Base-by-base conservation (phyloP, 1,284 basidiomycete genomes). In the Taiwanofungus camphoratus region DNA sequence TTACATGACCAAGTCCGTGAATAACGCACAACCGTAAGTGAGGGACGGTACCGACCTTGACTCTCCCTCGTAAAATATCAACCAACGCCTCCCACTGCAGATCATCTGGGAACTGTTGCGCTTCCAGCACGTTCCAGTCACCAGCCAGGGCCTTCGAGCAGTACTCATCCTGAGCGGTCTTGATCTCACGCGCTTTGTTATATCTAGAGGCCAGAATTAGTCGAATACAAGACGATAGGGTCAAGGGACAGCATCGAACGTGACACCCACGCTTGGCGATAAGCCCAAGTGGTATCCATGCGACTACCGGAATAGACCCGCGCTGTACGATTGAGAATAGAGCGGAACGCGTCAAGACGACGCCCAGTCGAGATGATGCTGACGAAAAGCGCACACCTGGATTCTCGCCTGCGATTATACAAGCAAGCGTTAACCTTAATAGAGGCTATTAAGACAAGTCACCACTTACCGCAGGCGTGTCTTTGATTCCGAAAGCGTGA, bases 81-180 rank as follows among this genome's bases (percentile, higher is more conserved):
- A 92, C 87, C 11, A 95, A 68, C 3, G 82, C 83, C 56, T 95
- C 92, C 77, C 85, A 89, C 58, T 90, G 77, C 27, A 92, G 68
- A 22, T 82, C 77, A 38, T 89, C 80, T 0, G 92, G 92, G 63
- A 89, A 92, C 6, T 50, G 51, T 22, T 36, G 30, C 0, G 74
- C 76, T n/a, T 73, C 74, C 11, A 83, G 66, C 11, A 64, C 60
- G 0, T 73, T 60, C 81, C 86, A 91, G 42, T 79, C 58, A 6
- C 79, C 77, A 5, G 65, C 55, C 18, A 72, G 52, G 2, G 74
- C 82, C 49, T 75, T 76, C n/a, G 55, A 53, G 51, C 88, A 92
- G 57, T 77, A 90, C 5, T 65, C 67, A 57, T 93, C 88, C 56
- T 95, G 92, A 39, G 71, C 67, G 19, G 75, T 69, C 61, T 86